Evolutionary conservation across 768 basidiomycete species (phyloP), one percentile per base, ranked within the genome.

Genomic region (Hericium coralloides): DNA sequence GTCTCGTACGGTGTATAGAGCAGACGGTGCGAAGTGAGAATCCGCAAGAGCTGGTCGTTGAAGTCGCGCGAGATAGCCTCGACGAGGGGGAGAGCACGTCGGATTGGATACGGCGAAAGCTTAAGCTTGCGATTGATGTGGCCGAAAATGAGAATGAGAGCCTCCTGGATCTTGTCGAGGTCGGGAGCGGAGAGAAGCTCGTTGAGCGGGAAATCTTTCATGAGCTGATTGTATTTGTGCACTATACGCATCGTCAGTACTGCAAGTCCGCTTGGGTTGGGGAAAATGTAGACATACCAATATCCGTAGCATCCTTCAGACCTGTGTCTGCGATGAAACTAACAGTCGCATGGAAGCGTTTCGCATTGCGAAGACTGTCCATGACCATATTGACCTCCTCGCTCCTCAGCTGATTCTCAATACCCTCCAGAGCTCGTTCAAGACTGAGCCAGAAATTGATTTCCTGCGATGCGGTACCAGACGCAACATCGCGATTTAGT

Each of bases 191-290:
- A 92, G 25, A 99, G 80, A 18, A 98, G 83, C 67, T 98, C 95
- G 68, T 99, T 97, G 26, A 99, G 77, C 0, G 97, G 97, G 65
- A 98, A 98, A 67, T 99, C 97, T 72, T 95, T 97, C 97, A 99
- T 98, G 56, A 98, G 79, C 60, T 91, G 87, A 66, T 99, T 98
- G 76, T 98, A 95, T 70, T 97, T 98, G 77, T 95, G 93, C 12
- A 98, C 95, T 92, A 62, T 6, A 49, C 18, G 38, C 10, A 41
- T 17, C 15, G 14, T 23, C 22, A 39, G 14, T 6, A 53, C 51
- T 52, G 63, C 51, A 38, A 49, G 37, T 54, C 4, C 18, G 23
- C 49, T 15, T 20, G 18, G 36, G 10, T 31, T 9, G 31, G 8
- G 17, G 4, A 38, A 7, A 43, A 38, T 23, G 51, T 37, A 36